These are phyloP conservation scores for Blastomyces gilchristii DNA, from an alignment of 2,329 filamentous ascomycete species.

Conservation along the genomic window DNA sequence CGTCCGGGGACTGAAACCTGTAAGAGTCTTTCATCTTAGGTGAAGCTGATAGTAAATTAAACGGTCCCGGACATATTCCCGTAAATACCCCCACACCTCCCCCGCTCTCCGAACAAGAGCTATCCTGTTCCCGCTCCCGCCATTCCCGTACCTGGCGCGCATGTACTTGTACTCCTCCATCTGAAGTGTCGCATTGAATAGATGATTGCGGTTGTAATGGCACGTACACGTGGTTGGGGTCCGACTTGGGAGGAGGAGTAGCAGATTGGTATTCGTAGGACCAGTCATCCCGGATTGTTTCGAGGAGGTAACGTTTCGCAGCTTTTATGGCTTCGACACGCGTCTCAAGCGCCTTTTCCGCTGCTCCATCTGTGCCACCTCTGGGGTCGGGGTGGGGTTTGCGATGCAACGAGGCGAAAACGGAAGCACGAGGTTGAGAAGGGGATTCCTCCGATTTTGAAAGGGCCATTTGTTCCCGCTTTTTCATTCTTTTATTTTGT, in stretches of 20 bases:
- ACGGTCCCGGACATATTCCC: background rate
- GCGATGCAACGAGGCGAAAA: conserved; percentile 18
- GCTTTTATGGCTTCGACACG: conserved; percentile 33
- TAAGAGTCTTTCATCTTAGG: conserved; percentile 21
- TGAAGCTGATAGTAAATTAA: background rate
- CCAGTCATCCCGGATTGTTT: conserved; percentile 37
- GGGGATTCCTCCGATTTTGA: background rate
- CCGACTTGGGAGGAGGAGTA: conserved; percentile 6
- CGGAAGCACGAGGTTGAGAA: conserved; percentile 10
- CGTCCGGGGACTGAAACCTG: conserved; percentile 33
- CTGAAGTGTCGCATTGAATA: background rate
- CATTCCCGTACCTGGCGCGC: conserved; percentile 14
- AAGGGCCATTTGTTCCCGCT: background rate
- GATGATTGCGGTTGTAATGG: conserved; percentile 1
- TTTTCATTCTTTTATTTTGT: background rate
- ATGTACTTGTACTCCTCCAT: background rate
- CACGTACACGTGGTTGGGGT: background rate
- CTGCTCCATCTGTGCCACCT: background rate
- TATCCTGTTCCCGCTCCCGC: conserved; percentile 15
- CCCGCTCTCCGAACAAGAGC: conserved; percentile 13
- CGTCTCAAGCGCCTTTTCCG: conserved; percentile 17
- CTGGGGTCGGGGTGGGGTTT: conserved; percentile 16
- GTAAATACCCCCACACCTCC: background rate
- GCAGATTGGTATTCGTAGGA: conserved; percentile 21
- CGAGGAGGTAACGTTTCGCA: conserved; percentile 32